A percentile compares a stretch with the other conserved stretches of the same genome.
Evolutionary conservation across 116 monocot species (phyloP).

Genomic region (Cymodocea nodosa): DNA sequence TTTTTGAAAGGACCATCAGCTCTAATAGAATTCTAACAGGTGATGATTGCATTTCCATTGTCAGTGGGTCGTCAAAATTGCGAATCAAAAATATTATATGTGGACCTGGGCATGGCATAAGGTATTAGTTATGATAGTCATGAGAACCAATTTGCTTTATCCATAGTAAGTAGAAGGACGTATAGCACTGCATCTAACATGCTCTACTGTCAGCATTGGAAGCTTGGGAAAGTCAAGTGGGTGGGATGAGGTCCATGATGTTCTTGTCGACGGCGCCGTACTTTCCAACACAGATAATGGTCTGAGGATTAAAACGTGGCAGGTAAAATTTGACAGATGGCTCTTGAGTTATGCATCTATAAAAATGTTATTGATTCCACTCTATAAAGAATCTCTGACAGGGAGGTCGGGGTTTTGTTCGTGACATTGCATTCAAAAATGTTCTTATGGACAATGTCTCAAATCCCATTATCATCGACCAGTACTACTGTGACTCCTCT

Average conservation of each 20-base stretch:
- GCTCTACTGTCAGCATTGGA: constrained; percentile 43
- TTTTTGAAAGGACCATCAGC: neutral
- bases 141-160: no score
- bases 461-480: constrained; percentile 81
- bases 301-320: constrained; percentile 79
- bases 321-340: constrained; percentile 26
- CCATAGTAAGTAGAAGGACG: no score
- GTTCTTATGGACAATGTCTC: constrained; percentile 66
- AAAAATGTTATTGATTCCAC: neutral
- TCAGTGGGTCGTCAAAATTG: constrained; percentile 37
- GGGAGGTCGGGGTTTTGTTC: constrained; percentile 63
- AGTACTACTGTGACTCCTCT: constrained; percentile 67
- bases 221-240: constrained; percentile 47
- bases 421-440: constrained; percentile 43
- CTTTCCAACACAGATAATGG: constrained; percentile 68
- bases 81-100: constrained; percentile 38
- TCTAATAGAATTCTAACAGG: constrained; percentile 26
- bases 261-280: constrained; percentile 33
- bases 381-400: neutral
- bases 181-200: neutral
- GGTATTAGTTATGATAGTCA: constrained; percentile 22
- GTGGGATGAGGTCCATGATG: constrained; percentile 24
- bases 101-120: constrained; percentile 89
- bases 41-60: constrained; percentile 81
- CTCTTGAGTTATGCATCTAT: neutral